phyloP scores from a whole-genome alignment of 768 basidiomycete species.

The Dictyophora rubrovolvata region DNA sequence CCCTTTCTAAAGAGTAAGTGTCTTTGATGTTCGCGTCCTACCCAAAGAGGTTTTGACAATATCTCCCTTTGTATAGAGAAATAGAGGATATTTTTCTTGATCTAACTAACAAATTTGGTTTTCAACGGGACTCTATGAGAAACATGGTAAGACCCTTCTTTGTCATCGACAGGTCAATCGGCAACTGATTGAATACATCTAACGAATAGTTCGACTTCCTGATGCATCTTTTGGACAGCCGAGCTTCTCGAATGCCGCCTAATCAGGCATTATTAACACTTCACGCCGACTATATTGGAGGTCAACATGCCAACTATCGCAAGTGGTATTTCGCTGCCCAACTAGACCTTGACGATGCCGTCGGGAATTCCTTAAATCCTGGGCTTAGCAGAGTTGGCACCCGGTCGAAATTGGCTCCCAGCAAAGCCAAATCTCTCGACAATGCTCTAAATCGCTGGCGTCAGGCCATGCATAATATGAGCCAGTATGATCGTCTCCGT shows the following conservation, averaged over 20 bases:
- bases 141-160: constrained; percentile 59
- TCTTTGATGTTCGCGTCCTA: not conserved
- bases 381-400: constrained; percentile 83
- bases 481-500: constrained; percentile 93
- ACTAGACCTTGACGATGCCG: constrained; percentile 97
- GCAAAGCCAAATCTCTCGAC: constrained; percentile 72
- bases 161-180: constrained; percentile 1
- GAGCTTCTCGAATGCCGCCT: constrained; percentile 96
- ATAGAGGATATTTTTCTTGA: constrained; percentile 99
- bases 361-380: constrained; percentile 89
- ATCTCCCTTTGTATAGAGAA: constrained; percentile 31
- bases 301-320: constrained; percentile 97
- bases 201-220: constrained; percentile 78
- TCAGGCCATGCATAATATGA: constrained; percentile 99
- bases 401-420: constrained; percentile 39
- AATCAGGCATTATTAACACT: constrained; percentile 92
- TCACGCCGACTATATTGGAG: constrained; percentile 98
- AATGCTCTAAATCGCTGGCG: constrained; percentile 92
- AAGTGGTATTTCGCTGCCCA: constrained; percentile 99
- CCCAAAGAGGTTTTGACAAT: not conserved
- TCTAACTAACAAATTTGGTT: constrained; percentile 97
- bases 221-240: constrained; percentile 96
- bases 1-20: constrained; percentile 74
- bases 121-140: constrained; percentile 91
- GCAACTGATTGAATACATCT: constrained; percentile 9